Evolutionary conservation across 2,329 filamentous ascomycete genomes (phyloP).

Genomic region (Trichoderma brevicompactum): DNA sequence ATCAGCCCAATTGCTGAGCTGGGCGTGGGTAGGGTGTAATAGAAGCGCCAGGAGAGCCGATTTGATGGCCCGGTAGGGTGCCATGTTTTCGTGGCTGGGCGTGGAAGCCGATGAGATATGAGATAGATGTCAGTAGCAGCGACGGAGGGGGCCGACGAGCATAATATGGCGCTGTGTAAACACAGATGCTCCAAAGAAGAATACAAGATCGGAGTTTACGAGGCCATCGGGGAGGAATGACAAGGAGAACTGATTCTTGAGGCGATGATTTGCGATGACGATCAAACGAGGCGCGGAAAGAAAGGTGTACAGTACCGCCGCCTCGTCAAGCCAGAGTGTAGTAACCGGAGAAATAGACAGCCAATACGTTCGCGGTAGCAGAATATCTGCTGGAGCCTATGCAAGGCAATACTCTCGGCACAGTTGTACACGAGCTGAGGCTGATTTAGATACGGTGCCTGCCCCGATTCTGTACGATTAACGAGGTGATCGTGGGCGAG

Average conservation of each 20-base stretch:
- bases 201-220: background rate
- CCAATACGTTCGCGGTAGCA: background rate
- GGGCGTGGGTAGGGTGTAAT: conserved; percentile 39
- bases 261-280: background rate
- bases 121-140: background rate
- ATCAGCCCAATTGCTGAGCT: conserved; percentile 53
- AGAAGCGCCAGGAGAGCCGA: conserved; percentile 33
- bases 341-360: background rate
- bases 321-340: background rate
- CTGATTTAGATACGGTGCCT: conserved; percentile 5
- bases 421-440: background rate
- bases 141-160: background rate
- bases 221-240: background rate
- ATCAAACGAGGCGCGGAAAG: background rate
- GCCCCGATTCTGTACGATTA: conserved; percentile 18
- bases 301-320: background rate
- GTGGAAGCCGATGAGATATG: background rate
- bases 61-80: conserved; percentile 28
- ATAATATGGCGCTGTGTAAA: conserved; percentile 4
- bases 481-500: conserved; percentile 12
- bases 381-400: conserved; percentile 1
- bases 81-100: conserved; percentile 31
- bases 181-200: background rate
- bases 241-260: background rate
- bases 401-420: background rate